Base-by-base conservation (phyloP, 2,329 filamentous ascomycete species). In the Neonectria punicea region DNA sequence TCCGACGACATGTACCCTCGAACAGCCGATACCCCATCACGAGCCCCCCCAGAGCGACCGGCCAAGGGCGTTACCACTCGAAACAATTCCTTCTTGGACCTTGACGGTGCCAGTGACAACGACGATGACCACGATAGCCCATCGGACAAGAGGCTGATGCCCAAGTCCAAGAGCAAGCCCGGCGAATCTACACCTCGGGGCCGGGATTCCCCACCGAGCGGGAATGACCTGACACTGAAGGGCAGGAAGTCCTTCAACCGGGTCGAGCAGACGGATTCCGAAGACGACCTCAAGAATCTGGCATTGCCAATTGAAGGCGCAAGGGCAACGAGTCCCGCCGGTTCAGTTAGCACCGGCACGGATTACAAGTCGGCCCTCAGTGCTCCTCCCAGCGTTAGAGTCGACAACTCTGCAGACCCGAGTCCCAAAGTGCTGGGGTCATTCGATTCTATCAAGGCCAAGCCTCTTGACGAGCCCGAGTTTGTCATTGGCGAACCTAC, bases 401-500 rank as follows among this genome's bases (percentile, higher is more conserved):
- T 86, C 28, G 82, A 86, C 34, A 68, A 62, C 53, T 69, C 76
- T 16, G 82, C 74, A 32, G 79, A 84, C 34, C 73, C 76, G 8
- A 81, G 78, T 58, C 78, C 80, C 18, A 80, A 80, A 67, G 69
- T 74, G 0, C 51, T 76, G 13, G 76, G 72, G 11, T 74, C 75
- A 0, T 73, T 78, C 18, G 74, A 81, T 6, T 66, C 74, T 2
- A 76, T 79, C 53, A 75, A 77, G 63, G 66, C 73, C 4, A 83
- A 84, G 66, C 80, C 82, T 10, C 79, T 89, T 11, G 87, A 89
- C 57, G 87, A 89, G 73, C 87, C 87, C 5, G 84, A 86, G 22
- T 86, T 88, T 53, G 79, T 87, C 2, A 77, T 89, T 34, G 87
- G 87, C 34, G 85, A 88, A 25, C 87, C 87, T 8, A 86, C 88